Evolutionary conservation across 768 basidiomycete genomes (phyloP).

Genomic region (Lyophyllum semitale): DNA sequence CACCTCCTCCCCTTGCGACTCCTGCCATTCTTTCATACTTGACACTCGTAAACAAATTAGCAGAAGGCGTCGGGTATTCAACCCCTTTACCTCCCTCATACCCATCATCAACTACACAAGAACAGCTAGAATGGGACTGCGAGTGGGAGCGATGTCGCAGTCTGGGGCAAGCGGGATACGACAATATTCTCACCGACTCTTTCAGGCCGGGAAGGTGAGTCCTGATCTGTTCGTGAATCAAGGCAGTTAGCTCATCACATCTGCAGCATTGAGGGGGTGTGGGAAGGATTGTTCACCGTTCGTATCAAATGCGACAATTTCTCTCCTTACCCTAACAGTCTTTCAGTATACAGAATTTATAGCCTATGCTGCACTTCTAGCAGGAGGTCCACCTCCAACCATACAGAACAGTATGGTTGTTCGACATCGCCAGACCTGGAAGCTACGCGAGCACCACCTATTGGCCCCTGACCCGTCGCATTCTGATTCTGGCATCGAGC

Average conservation of each 20-base stretch:
- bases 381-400: slow-evolving; percentile 61
- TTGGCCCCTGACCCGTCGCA: slow-evolving; percentile 26
- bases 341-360: slow-evolving; percentile 80
- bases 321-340: background rate
- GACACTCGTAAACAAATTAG: slow-evolving; percentile 46
- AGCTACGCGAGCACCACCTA: slow-evolving; percentile 75
- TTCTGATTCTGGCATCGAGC: slow-evolving; percentile 34
- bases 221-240: background rate
- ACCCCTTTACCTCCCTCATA: slow-evolving; percentile 36
- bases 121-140: slow-evolving; percentile 63
- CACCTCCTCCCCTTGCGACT: slow-evolving; percentile 62
- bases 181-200: slow-evolving; percentile 39
- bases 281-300: slow-evolving; percentile 82
- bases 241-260: slow-evolving; percentile 1
- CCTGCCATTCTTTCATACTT: slow-evolving; percentile 76
- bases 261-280: slow-evolving; percentile 67
- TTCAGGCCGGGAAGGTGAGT: slow-evolving; percentile 61
- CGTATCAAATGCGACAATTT: slow-evolving; percentile 20
- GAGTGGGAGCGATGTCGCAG: slow-evolving; percentile 66
- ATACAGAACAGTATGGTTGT: slow-evolving; percentile 78
- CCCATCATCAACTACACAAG: slow-evolving; percentile 23
- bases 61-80: slow-evolving; percentile 27
- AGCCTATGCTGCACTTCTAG: slow-evolving; percentile 77
- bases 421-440: slow-evolving; percentile 90
- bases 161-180: slow-evolving; percentile 31